Evolutionary conservation across 2,329 filamentous ascomycete species (phyloP).

Genomic region (Thielaviopsis populi): DNA sequence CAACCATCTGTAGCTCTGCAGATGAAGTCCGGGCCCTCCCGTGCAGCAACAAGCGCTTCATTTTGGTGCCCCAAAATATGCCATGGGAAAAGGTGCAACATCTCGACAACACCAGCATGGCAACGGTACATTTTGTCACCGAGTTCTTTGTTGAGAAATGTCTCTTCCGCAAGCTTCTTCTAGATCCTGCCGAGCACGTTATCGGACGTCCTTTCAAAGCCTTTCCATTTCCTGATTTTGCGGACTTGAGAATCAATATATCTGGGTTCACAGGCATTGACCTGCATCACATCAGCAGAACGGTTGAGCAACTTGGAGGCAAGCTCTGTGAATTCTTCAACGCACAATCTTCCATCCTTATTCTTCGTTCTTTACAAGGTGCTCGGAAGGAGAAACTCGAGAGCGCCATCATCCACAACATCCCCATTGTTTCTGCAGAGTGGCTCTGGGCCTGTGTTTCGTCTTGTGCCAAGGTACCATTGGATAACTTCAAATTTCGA

Average conservation of each 20-base stretch:
- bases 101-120: constrained; percentile 1
- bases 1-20: background rate
- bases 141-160: constrained; percentile 92
- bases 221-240: constrained; percentile 56
- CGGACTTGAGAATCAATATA: constrained; percentile 57
- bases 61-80: constrained; percentile 38
- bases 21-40: constrained; percentile 1
- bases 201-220: constrained; percentile 61
- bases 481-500: constrained; percentile 4
- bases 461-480: background rate
- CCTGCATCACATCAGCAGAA: constrained; percentile 67
- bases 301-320: constrained; percentile 62
- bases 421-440: constrained; percentile 64
- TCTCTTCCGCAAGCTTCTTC: constrained; percentile 57
- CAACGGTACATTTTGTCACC: constrained; percentile 40
- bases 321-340: constrained; percentile 67
- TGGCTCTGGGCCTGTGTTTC: constrained; percentile 76
- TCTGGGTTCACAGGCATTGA: constrained; percentile 76
- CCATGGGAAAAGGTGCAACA: background rate
- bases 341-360: constrained; percentile 54
- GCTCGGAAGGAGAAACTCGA: constrained; percentile 63
- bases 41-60: constrained; percentile 23
- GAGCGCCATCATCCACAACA: constrained; percentile 56
- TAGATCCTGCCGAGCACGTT: constrained; percentile 53
- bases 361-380: constrained; percentile 47